A percentile compares a stretch with the other conserved stretches of the same genome.
Evolutionary conservation across 441 rosid species (phyloP).

Genomic region (Jatropha podagrica): DNA sequence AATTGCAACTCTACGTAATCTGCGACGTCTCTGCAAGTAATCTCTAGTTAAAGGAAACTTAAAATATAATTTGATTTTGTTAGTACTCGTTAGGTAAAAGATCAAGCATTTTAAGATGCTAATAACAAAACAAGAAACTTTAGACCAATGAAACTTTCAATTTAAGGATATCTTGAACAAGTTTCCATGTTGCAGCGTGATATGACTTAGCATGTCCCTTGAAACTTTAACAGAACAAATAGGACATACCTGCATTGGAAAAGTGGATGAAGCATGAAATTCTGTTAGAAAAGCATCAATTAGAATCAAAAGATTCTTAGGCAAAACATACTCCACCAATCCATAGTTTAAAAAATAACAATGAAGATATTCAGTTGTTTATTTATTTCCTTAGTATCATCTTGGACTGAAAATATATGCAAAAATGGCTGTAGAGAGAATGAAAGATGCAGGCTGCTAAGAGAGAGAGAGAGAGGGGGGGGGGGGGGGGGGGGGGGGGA

Average conservation of each 20-base stretch:
- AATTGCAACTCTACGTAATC: conserved; percentile 53
- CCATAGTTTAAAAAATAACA: background rate
- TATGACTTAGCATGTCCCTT: conserved; percentile 55
- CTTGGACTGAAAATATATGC: background rate
- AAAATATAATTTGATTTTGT: background rate
- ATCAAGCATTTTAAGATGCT: background rate
- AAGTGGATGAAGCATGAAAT: conserved; percentile 22
- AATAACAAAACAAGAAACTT: background rate
- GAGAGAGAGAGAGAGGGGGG: too few species aligned
- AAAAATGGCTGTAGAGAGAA: background rate
- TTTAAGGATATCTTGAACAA: conserved; percentile 62
- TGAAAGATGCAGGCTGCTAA: background rate
- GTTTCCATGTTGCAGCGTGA: conserved; percentile 57
- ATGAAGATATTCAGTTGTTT: background rate
- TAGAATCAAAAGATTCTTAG: conserved; percentile 2
- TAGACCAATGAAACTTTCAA: conserved; percentile 12
- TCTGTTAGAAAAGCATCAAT: conserved; percentile 18
- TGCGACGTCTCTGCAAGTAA: conserved; percentile 62
- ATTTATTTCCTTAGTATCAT: background rate
- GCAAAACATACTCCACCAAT: conserved; percentile 2
- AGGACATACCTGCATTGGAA: conserved; percentile 58
- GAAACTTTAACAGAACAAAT: conserved; percentile 53
- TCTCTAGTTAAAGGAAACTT: conserved; percentile 43
- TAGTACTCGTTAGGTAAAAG: conserved; percentile 7
- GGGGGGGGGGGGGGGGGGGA: too few species aligned